Percentiles rank a stretch among this genome's conserved stretches.
phyloP scores from a whole-genome alignment of 2,329 filamentous ascomycete genomes.

The Diaporthe sp. region DNA sequence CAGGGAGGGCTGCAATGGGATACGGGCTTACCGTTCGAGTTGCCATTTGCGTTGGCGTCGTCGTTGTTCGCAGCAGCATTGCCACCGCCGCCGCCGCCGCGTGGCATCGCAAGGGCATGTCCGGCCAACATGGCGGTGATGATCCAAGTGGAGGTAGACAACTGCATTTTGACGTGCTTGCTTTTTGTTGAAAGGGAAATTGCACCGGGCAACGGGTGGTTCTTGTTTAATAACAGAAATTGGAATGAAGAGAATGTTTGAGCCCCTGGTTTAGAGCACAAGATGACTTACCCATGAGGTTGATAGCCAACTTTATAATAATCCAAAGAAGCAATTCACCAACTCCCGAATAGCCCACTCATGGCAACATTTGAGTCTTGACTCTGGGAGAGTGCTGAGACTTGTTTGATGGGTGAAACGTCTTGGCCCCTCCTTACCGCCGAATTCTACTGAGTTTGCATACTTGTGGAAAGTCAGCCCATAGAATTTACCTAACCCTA shows the following conservation, averaged over 20 bases:
- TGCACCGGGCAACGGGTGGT: not conserved
- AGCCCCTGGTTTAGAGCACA: too few species aligned
- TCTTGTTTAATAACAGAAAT: not conserved
- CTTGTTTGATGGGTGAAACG: slow-evolving; percentile 5
- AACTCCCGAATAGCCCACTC: not conserved
- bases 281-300: not conserved
- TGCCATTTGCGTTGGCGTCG: not conserved
- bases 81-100: not conserved
- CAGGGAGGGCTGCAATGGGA: not conserved
- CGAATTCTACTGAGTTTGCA: not conserved
- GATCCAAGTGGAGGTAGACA: not conserved
- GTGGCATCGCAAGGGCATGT: not conserved
- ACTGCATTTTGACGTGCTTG: not conserved
- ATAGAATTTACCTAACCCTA: not conserved
- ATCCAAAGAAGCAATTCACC: not conserved
- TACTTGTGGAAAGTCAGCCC: not conserved
- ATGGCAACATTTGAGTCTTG: not conserved
- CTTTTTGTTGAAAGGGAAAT: not conserved
- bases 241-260: not conserved
- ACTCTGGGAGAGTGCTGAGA: not conserved
- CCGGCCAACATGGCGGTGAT: slow-evolving; percentile 12
- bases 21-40: not conserved
- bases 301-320: not conserved
- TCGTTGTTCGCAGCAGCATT: not conserved
- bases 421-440: not conserved